Percentiles rank a stretch among this genome's conserved stretches.
These are phyloP conservation scores for Trypanosoma lewisi DNA, from an alignment of 208 protist species.

Conservation along the genomic window DNA sequence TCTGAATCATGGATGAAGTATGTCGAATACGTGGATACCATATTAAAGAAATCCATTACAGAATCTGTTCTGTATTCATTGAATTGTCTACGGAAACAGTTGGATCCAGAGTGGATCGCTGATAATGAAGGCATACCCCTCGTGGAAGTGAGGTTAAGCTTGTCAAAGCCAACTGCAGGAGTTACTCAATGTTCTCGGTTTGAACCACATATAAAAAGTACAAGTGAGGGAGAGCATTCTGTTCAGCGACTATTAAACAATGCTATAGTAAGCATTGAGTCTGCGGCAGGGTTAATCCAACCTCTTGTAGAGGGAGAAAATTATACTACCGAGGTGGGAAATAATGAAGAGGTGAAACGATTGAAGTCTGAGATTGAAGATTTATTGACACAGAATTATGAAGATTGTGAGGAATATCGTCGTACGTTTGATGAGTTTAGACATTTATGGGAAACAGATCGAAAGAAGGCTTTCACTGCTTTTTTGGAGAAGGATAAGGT, in stretches of 20 bases:
- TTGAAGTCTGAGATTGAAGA: conserved; percentile 67
- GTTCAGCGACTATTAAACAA: conserved; percentile 56
- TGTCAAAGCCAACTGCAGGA: conserved; percentile 56
- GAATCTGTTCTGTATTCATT: conserved; percentile 78
- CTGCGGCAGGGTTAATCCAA: conserved; percentile 52
- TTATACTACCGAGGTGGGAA: conserved; percentile 61
- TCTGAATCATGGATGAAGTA: conserved; percentile 87
- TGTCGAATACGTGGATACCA: conserved; percentile 88
- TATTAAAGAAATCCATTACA: conserved; percentile 69
- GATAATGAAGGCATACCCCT: conserved; percentile 90
- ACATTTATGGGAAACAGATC: conserved; percentile 91
- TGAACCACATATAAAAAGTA: conserved; percentile 59
- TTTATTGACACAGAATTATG: conserved; percentile 73
- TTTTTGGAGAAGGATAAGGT: conserved; percentile 79
- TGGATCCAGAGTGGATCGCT: conserved; percentile 85
- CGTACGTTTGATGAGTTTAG: conserved; percentile 86
- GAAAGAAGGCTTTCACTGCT: conserved; percentile 81
- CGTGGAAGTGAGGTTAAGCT: conserved; percentile 88
- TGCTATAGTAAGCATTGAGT: conserved; percentile 69
- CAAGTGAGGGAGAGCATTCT: conserved; percentile 35
- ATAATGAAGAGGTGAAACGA: conserved; percentile 57
- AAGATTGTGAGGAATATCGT: conserved; percentile 81
- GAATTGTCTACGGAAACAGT: conserved; percentile 78
- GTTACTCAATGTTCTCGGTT: conserved; percentile 66
- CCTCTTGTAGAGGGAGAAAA: conserved; percentile 40